Evolutionary conservation across 805 yeast genomes (phyloP), one percentile per base, ranked within the genome.

Genomic region (Teunomyces gatunensis): DNA sequence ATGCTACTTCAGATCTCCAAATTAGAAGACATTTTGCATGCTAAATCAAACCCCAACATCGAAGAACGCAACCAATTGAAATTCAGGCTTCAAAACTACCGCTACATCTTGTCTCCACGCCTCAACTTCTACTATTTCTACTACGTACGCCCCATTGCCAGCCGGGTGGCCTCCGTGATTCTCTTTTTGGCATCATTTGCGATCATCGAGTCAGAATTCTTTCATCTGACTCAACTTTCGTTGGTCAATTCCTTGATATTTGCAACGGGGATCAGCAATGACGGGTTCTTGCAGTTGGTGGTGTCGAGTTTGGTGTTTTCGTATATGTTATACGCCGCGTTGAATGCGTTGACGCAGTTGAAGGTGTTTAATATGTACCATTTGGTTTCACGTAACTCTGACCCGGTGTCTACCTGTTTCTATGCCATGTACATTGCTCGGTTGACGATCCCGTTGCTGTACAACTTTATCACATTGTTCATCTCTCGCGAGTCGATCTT

Each of bases 351-450:
- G 44, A 79, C 91, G 3, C 76, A 79, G 41, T 74, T 88, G 49
- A 81, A 83, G 50, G 68, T 89, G 5, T 89, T 89, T 73, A 84
- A 85, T 59, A 75, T 85, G 63, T 89, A 87, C 61, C 90, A 86
- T 51, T 73, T 89, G 48, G 89, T 86, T 11, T 81, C 84, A 15
- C 77, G 76, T 52, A 77, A 82, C 45, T 84, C 92, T 0, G 92
- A 85, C 59, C 85, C 88, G 0, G 85, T 87, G 0, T 82, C 89
- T 12, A 77, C 86, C 18, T 75, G 88, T 29, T 89, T 88, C 60
- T 89, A 87, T 62, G 81, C 90, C 17, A 85, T 87, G 57, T 88
- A 89, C 57, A 83, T 88, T 15, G 85, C 91, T 44, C 81, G 96
- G 52, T 70, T 89, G 60, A 87, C 96, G 0, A 83, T 89, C 10